A percentile compares a stretch with the other conserved stretches of the same genome.
phyloP scores from a whole-genome alignment of 192 early-diverging fungal genomes.

The Dissophora globulifera region DNA sequence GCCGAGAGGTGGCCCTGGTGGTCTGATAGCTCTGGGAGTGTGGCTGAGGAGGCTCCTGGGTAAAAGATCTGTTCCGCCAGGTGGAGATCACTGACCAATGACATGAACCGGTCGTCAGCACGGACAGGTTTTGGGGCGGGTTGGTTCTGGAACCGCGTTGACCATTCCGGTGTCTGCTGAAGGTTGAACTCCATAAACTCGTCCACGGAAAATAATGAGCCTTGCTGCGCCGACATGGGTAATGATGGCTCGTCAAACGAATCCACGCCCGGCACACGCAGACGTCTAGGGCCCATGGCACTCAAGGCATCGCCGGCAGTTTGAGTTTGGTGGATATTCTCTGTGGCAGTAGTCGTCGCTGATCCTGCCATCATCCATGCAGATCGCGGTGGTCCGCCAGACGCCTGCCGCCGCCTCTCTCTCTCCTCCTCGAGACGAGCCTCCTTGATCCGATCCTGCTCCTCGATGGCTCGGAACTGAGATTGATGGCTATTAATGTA shows the following conservation, averaged over 20 bases:
- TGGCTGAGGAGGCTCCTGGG: slow-evolving; percentile 28
- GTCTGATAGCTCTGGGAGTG: background rate
- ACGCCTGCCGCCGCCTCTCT: slow-evolving; percentile 13
- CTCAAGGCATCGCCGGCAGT: too few relatives aligned
- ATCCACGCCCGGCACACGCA: slow-evolving; percentile 32
- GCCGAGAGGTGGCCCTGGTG: background rate
- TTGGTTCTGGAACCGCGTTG: background rate
- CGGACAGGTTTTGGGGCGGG: slow-evolving; percentile 5
- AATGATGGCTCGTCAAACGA: background rate
- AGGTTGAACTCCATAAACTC: slow-evolving; percentile 18
- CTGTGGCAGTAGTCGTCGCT: background rate
- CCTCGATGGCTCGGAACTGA: slow-evolving; percentile 39
- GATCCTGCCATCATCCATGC: slow-evolving; percentile 28
- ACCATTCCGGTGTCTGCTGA: background rate
- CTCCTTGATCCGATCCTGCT: slow-evolving; percentile 37
- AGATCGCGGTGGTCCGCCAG: slow-evolving; percentile 17
- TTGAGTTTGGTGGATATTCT: background rate
- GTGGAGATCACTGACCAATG: slow-evolving; percentile 40
- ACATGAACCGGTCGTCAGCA: slow-evolving; percentile 24
- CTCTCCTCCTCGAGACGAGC: slow-evolving; percentile 30
- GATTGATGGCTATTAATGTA: slow-evolving; percentile 43
- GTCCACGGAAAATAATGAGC: slow-evolving; percentile 11
- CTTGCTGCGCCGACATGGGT: background rate
- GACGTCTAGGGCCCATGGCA: background rate
- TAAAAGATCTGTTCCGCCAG: slow-evolving; percentile 41